Conservation (phyloP, 2,329 filamentous ascomycete genomes). For the Conoideocrella luteorostrata region DNA sequence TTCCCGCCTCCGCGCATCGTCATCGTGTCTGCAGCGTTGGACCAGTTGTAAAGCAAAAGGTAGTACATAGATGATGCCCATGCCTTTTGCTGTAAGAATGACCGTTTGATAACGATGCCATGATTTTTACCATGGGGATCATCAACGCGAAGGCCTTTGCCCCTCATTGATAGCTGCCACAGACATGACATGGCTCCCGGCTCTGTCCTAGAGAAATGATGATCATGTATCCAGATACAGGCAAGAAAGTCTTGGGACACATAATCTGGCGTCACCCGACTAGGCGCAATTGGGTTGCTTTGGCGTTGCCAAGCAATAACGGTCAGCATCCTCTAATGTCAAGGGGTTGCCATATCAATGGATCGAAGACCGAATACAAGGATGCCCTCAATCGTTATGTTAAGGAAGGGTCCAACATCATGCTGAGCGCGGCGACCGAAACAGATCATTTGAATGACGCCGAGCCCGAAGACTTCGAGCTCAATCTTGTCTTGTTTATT, state of each 20-base stretch:
- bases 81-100: background rate
- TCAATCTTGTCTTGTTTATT: background rate
- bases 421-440: background rate
- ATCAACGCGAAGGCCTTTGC: background rate
- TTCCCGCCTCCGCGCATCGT: background rate
- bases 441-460: background rate
- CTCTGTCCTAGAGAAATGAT: background rate
- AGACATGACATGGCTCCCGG: background rate
- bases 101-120: background rate
- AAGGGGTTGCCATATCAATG: background rate
- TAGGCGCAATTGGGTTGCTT: too few species aligned
- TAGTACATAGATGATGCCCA: background rate
- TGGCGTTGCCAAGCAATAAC: too few species aligned
- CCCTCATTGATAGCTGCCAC: background rate
- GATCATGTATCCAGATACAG: background rate
- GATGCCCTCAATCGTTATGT: background rate
- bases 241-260: background rate
- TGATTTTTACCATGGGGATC: background rate
- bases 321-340: background rate
- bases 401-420: background rate
- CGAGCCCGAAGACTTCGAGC: background rate
- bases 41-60: background rate
- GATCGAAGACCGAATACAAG: background rate
- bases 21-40: background rate
- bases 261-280: background rate